Percentiles rank a stretch among this genome's conserved stretches.
phyloP scores from a whole-genome alignment of 1,284 basidiomycete species.

The Ustilago crameri region DNA sequence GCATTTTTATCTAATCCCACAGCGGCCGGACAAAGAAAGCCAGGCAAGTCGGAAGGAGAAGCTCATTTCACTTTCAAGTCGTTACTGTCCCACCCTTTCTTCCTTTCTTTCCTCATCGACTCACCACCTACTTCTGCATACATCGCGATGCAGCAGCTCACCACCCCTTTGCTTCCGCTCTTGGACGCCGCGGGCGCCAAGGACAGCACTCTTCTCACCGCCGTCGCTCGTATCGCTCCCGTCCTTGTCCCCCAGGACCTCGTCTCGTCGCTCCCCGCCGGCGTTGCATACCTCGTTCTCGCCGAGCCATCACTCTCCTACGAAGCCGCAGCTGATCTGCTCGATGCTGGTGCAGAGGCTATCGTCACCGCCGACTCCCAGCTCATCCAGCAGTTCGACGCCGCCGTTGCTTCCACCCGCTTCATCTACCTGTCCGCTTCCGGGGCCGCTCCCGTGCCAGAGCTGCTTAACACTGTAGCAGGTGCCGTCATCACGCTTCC shows the following conservation, averaged over 20 bases:
- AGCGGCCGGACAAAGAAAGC: background rate
- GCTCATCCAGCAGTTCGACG: conserved; percentile 46
- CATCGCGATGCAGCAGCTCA: conserved; percentile 57
- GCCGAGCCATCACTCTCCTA: conserved; percentile 37
- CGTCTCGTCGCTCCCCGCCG: conserved; percentile 20
- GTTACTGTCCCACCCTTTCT: background rate
- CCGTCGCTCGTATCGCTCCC: conserved; percentile 46
- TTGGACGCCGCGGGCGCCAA: conserved; percentile 43
- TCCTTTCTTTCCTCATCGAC: background rate
- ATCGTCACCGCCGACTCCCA: conserved; percentile 48
- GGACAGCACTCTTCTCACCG: conserved; percentile 25
- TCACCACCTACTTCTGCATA: background rate
- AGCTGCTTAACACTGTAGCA: conserved; percentile 46
- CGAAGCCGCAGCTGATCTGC: conserved; percentile 52
- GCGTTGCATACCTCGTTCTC: conserved; percentile 48
- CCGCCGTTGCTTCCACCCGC: conserved; percentile 40
- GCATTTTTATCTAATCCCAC: conserved; percentile 14
- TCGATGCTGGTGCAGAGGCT: conserved; percentile 60
- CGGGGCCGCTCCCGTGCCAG: conserved; percentile 37
- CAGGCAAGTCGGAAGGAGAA: background rate
- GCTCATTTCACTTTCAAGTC: conserved; percentile 4
- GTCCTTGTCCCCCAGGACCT: conserved; percentile 48
- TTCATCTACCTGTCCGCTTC: conserved; percentile 54
- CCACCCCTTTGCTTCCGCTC: conserved; percentile 52
- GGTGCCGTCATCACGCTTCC: conserved; percentile 53